Conservation (phyloP, 768 basidiomycete genomes). For the Wakefieldia striispora region DNA sequence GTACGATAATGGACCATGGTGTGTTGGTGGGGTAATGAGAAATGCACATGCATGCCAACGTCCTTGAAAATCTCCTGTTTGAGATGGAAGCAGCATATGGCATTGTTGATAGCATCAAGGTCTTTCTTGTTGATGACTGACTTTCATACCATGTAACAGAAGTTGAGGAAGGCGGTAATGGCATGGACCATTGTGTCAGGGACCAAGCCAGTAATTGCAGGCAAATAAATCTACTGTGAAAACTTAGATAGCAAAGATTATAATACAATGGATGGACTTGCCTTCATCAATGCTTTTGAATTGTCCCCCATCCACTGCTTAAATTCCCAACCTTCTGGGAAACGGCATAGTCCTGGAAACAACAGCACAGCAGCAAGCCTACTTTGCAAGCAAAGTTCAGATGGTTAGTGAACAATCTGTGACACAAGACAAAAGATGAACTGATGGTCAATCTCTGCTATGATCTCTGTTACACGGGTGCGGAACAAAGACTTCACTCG, state of each 20-base stretch:
- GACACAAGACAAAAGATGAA: no score
- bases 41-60: slow-evolving; percentile 1
- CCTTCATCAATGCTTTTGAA: slow-evolving; percentile 40
- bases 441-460: no score
- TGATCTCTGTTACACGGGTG: no score
- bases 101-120: slow-evolving; percentile 17
- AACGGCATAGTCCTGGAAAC: slow-evolving; percentile 29
- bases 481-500: no score
- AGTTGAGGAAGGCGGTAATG: slow-evolving; percentile 25
- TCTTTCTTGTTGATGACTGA: slow-evolving; percentile 17
- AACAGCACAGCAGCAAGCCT: slow-evolving; percentile 29
- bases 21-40: slow-evolving; percentile 34
- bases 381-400: no score
- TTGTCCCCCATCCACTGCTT: slow-evolving; percentile 40
- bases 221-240: slow-evolving; percentile 10
- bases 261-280: slow-evolving; percentile 1
- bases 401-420: not conserved
- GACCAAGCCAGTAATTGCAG: slow-evolving; percentile 18
- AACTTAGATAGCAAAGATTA: not conserved
- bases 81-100: slow-evolving; percentile 21
- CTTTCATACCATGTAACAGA: slow-evolving; percentile 33
- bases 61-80: slow-evolving; percentile 17
- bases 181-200: slow-evolving; percentile 16
- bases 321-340: slow-evolving; percentile 32
- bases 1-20: slow-evolving; percentile 28